Evolutionary conservation across 2,329 filamentous ascomycete genomes (phyloP), one percentile per base, ranked within the genome.

Genomic region (Aureobasidium lini): DNA sequence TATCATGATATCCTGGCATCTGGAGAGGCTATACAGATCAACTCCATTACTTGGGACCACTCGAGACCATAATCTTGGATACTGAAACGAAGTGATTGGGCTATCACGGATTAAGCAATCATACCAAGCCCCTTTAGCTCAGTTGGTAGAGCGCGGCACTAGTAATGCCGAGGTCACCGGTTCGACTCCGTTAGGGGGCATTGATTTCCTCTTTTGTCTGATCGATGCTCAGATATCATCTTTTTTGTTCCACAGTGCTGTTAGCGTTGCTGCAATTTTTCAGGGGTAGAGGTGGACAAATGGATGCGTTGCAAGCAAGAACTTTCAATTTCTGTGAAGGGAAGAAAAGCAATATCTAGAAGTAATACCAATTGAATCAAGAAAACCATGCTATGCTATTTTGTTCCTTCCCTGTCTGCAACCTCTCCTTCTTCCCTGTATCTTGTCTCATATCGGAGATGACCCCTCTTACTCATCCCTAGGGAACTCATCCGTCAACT

Each of bases 401-500:
- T 48, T 15, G 10, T 42, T 42, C 23, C 23, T 31, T 31, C 4
- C 15, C 43, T n/a, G 39, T 7, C 39, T 42, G 9, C n/a, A 15
- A 15, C 42, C 28, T 6, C 18, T 44, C 15, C 23, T 28, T 44
- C 42, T 44, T 40, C 18, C 8, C 8, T 23, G 16, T 3, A n/a
- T 34, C 28, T 18, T 48, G 16, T 23, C 3, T 16, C 7, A 15
- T 6, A 16, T 15, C 11, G n/a, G 10, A 7, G 9, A 7, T 32
- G 11, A 32, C 44, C 16, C 1, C 11, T 48, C 15, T 13, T 54
- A 61, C 49, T 62, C 59, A 6, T 63, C 68, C 37, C 70, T 64
- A 5, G 91, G 91, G 73, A 99, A 99, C 75, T 97, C 90, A 71
- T 99, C 94, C 68, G 90, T 90, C 65, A 99, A 76, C 77, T 93